phyloP scores from a whole-genome alignment of 2,329 filamentous ascomycete species.

The Nemania abortiva region DNA sequence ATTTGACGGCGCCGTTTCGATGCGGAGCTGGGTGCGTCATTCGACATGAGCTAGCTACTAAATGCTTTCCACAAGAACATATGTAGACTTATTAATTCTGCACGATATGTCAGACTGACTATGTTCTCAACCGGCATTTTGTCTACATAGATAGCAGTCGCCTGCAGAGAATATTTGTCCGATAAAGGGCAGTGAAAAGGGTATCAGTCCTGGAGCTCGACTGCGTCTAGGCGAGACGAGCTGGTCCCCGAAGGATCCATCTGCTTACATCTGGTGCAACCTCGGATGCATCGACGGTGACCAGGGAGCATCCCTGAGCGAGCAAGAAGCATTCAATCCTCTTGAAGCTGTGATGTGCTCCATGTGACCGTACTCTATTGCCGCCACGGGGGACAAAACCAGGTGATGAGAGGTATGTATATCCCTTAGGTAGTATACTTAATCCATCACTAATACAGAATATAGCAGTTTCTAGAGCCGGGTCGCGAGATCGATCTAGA shows the following conservation, averaged over 20 bases:
- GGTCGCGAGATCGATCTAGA: constrained; percentile 10
- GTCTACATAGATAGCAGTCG: not conserved
- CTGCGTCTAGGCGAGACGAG: not conserved
- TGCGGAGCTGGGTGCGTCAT: constrained; percentile 13
- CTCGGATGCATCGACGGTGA: not conserved
- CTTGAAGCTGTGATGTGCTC: no score
- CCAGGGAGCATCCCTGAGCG: not conserved
- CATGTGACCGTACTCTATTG: no score
- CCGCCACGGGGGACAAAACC: no score
- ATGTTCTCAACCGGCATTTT: not conserved
- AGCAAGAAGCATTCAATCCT: not conserved
- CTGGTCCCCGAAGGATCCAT: not conserved
- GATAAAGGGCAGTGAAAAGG: no score
- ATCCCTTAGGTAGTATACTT: not conserved
- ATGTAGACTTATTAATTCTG: no score
- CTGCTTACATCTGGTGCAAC: not conserved
- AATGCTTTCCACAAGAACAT: not conserved
- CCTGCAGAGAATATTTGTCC: not conserved
- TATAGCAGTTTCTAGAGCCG: not conserved
- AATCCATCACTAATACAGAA: not conserved
- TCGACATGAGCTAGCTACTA: constrained; percentile 3
- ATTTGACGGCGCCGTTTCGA: constrained; percentile 9
- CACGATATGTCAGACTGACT: no score
- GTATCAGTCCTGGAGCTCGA: no score
- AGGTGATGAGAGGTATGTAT: no score